phyloP scores from a whole-genome alignment of 371 early-diverging fungal species.

The Cladochytrium tenue region DNA sequence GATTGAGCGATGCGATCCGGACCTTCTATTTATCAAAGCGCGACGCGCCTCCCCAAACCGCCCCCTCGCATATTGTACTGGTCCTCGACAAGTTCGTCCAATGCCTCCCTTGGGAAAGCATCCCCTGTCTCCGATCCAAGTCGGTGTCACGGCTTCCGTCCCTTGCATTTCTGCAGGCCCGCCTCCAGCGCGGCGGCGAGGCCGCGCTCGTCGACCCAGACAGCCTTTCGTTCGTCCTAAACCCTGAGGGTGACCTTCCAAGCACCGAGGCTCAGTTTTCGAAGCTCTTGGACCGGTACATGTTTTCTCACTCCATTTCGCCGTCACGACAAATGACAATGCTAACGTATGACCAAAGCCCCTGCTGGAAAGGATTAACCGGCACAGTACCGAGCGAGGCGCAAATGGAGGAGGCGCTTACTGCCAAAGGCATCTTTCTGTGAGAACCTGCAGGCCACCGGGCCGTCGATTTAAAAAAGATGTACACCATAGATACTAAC shows the following conservation, averaged over 20 bases:
- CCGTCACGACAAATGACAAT: background rate
- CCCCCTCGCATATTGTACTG: constrained; percentile 66
- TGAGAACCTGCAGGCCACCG: constrained; percentile 41
- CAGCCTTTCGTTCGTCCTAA: constrained; percentile 78
- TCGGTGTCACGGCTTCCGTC: constrained; percentile 83
- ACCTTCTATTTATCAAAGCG: constrained; percentile 22
- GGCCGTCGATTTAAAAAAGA: background rate
- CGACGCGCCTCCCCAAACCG: background rate
- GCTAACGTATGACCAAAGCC: constrained; percentile 10
- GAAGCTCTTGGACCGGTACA: constrained; percentile 53
- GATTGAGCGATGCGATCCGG: constrained; percentile 30
- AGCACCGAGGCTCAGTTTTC: constrained; percentile 80
- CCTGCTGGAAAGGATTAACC: constrained; percentile 70
- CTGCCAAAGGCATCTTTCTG: constrained; percentile 70
- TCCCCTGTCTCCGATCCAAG: constrained; percentile 67
- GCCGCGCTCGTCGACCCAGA: constrained; percentile 42
- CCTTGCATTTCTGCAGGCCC: constrained; percentile 69
- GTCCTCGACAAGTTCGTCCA: constrained; percentile 81
- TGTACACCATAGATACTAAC: background rate
- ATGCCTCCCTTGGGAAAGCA: constrained; percentile 81
- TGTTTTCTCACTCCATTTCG: background rate
- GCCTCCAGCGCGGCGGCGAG: constrained; percentile 39
- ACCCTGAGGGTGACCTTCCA: constrained; percentile 83
- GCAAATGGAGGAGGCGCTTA: constrained; percentile 62
- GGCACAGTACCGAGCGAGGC: constrained; percentile 69